phyloP scores from a whole-genome alignment of 805 yeast species.

The Monosporozyma solicola region DNA sequence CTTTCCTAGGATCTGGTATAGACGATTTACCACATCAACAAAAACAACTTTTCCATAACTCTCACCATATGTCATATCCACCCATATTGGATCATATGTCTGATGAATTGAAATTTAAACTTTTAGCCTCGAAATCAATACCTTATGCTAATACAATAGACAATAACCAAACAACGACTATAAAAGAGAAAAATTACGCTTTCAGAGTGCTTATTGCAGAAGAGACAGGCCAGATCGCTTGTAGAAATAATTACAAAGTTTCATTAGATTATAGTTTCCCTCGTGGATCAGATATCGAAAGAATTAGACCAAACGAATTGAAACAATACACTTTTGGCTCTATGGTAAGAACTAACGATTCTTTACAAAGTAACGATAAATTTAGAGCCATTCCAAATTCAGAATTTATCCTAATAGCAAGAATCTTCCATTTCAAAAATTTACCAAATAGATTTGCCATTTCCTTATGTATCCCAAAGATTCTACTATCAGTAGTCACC shows the following conservation, averaged over 20 bases:
- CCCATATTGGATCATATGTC: constrained; percentile 21
- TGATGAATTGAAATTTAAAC: constrained; percentile 21
- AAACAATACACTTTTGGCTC: constrained; percentile 36
- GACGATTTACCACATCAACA: not conserved
- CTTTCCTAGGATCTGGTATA: not conserved
- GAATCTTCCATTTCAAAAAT: constrained; percentile 23
- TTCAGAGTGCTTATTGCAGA: constrained; percentile 31
- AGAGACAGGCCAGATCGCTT: constrained; percentile 32
- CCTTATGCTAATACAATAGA: constrained; percentile 6
- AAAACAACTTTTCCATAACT: not conserved
- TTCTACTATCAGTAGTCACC: constrained; percentile 22
- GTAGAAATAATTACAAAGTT: constrained; percentile 29
- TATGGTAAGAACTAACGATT: constrained; percentile 27
- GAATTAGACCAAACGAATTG: constrained; percentile 27
- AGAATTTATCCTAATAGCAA: constrained; percentile 27
- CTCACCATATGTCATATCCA: constrained; percentile 4
- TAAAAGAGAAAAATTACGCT: constrained; percentile 7
- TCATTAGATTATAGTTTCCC: constrained; percentile 28
- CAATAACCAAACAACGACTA: not conserved
- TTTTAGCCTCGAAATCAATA: constrained; percentile 20
- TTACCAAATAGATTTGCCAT: constrained; percentile 27
- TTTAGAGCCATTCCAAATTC: constrained; percentile 23
- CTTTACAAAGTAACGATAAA: constrained; percentile 21
- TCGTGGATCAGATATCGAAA: constrained; percentile 15
- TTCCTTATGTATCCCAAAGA: constrained; percentile 25